Conservation (phyloP, 805 yeast genomes). For the Metschnikowia aberdeeniae region DNA sequence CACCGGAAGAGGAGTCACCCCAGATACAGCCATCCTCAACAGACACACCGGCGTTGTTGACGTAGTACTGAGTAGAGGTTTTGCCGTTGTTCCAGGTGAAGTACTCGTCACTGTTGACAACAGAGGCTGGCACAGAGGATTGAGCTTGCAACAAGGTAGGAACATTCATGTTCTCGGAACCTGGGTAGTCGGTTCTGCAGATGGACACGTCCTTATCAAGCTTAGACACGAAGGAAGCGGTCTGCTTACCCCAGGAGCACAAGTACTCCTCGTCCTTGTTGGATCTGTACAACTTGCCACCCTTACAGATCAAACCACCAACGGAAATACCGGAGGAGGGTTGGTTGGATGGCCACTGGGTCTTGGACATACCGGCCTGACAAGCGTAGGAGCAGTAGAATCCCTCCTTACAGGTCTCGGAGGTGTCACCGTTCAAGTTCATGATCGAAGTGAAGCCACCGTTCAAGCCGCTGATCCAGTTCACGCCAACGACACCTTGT, state of each 20-base stretch:
- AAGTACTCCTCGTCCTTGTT: constrained; percentile 48
- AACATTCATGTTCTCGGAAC: constrained; percentile 75
- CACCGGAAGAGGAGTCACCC: constrained; percentile 55
- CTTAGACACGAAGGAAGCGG: constrained; percentile 52
- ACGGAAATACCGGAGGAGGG: constrained; percentile 67
- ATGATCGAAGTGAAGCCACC: constrained; percentile 45
- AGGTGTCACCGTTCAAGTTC: constrained; percentile 48
- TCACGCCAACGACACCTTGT: constrained; percentile 20
- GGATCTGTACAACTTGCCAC: constrained; percentile 60
- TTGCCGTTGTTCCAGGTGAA: constrained; percentile 58
- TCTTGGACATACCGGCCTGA: constrained; percentile 76
- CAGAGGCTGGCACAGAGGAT: constrained; percentile 44
- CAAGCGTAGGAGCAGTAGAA: constrained; percentile 75
- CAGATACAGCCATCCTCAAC: constrained; percentile 67
- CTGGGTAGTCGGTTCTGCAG: constrained; percentile 79
- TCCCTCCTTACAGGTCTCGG: constrained; percentile 54
- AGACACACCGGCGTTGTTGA: constrained; percentile 72
- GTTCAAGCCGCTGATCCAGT: constrained; percentile 24
- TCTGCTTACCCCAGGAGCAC: constrained; percentile 61
- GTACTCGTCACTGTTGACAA: constrained; percentile 50
- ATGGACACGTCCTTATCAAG: constrained; percentile 53
- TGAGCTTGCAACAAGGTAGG: constrained; percentile 64
- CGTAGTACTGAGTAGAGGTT: constrained; percentile 73
- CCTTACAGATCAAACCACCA: constrained; percentile 65
- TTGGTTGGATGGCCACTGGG: constrained; percentile 71